Evolutionary conservation across 495 filamentous ascomycete species (phyloP).

Genomic region (Xylaria telfairii): DNA sequence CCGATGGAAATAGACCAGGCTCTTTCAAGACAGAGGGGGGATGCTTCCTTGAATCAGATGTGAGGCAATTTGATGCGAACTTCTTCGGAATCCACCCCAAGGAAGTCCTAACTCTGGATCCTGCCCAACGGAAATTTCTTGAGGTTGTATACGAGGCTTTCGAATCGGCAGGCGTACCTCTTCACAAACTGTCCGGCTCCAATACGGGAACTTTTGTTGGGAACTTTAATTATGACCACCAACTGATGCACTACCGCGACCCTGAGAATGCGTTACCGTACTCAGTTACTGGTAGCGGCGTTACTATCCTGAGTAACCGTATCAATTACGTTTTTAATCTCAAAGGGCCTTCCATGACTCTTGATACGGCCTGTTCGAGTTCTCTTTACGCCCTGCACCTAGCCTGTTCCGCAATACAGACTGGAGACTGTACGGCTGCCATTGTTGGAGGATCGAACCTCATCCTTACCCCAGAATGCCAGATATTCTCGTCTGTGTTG

Average conservation of each 20-base stretch:
- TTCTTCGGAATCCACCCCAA: slow-evolving; percentile 78
- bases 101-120: slow-evolving; percentile 79
- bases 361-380: slow-evolving; percentile 50
- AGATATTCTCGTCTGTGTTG: slow-evolving; percentile 14
- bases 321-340: slow-evolving; percentile 29
- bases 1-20: slow-evolving; percentile 67
- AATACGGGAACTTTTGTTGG: slow-evolving; percentile 81
- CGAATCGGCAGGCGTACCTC: slow-evolving; percentile 79
- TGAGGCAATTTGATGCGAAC: slow-evolving; percentile 74
- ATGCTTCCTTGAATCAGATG: slow-evolving; percentile 52
- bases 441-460: slow-evolving; percentile 31
- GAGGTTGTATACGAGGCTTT: slow-evolving; percentile 81
- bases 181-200: slow-evolving; percentile 71
- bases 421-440: slow-evolving; percentile 3
- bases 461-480: background rate
- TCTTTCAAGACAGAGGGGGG: slow-evolving; percentile 32
- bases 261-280: slow-evolving; percentile 11
- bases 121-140: slow-evolving; percentile 76
- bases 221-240: slow-evolving; percentile 78
- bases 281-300: slow-evolving; percentile 3
- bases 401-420: slow-evolving; percentile 32
- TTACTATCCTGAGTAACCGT: slow-evolving; percentile 31
- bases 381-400: slow-evolving; percentile 42
- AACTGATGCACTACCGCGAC: slow-evolving; percentile 30
- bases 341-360: slow-evolving; percentile 31